Evolutionary conservation across 1,284 basidiomycete species (phyloP), one percentile per base, ranked within the genome.

Genomic region (Marasmius oreades): DNA sequence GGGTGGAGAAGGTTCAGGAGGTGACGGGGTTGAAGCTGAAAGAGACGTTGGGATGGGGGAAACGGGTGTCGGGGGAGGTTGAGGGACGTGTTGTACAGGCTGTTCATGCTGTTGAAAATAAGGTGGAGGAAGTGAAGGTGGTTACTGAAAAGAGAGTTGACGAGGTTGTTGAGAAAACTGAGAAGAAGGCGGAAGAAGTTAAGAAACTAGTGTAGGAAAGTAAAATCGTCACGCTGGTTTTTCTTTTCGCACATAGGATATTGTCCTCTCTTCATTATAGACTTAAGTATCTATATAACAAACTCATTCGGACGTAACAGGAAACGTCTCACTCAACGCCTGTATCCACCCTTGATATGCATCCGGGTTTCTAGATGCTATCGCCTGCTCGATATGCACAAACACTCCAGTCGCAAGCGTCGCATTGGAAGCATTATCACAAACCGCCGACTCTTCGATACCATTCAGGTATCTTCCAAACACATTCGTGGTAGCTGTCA

Each of bases 1-100:
- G 78, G 1, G 77, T 91, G 24, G 79, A 81, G 20, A 77, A 77
- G 55, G 70, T 90, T 7, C 88, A 93, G 74, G 79, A 81, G 53
- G 68, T 72, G 28, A 92, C 91, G 0, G 91, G 91, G 0, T 67
- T 93, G 66, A 88, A 85, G 73, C 65, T 93, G 43, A 74, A 75
- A 44, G 86, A 88, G 65, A 80, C 79, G 1, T 67, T 92, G 10
- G 83, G 84, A 5, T 75, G 70, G 63, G 62, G 63, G 36, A 58
- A 62, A 37, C 57, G 56, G 28, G 61, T 50, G 20, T 28, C 56
- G 7, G 53, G 61, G 44, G 53, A 55, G 52, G 44, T 48, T 23
- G 44, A 60, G 37, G 59, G 39, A 18, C 53, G 70, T 62, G 63
- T 63, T 36, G 56, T 61, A 34, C 59, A 60, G 34, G 63, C 50